Percentiles rank a stretch among this genome's conserved stretches.
Evolutionary conservation across 1,284 basidiomycete genomes (phyloP).

Genomic region (Leccinum pachyderme): DNA sequence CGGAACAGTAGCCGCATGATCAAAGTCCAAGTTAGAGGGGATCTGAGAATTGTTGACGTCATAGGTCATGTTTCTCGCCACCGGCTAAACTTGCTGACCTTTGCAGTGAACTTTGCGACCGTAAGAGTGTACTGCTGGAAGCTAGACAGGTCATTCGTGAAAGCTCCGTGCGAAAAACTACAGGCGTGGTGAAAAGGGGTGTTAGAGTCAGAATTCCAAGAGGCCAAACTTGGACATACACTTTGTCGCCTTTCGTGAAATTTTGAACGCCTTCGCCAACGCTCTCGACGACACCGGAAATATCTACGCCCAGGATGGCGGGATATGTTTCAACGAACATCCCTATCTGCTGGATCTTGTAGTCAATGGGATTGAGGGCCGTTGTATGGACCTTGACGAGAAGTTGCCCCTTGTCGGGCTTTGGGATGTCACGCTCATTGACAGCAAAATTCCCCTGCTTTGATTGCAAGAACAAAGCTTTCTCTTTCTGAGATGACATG

Average conservation of each 20-base stretch:
- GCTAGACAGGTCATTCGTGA: slow-evolving; percentile 20
- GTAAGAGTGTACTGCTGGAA: slow-evolving; percentile 36
- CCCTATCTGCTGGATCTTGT: slow-evolving; percentile 35
- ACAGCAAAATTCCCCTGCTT: slow-evolving; percentile 25
- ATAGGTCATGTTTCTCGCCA: not conserved
- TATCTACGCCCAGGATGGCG: slow-evolving; percentile 45
- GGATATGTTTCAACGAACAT: slow-evolving; percentile 30
- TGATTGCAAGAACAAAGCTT: slow-evolving; percentile 25
- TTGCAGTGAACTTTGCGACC: slow-evolving; percentile 28
- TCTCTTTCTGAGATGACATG: slow-evolving; percentile 28
- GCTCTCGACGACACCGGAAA: slow-evolving; percentile 43
- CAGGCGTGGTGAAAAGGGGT: not conserved
- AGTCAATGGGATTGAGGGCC: slow-evolving; percentile 51
- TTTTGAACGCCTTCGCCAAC: slow-evolving; percentile 37
- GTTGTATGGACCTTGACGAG: slow-evolving; percentile 42
- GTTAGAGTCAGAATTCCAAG: no score
- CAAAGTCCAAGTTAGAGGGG: slow-evolving; percentile 28
- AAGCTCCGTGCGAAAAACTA: slow-evolving; percentile 22
- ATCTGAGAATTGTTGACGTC: slow-evolving; percentile 19
- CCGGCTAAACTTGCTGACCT: slow-evolving; percentile 24
- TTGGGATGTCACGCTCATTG: slow-evolving; percentile 30
- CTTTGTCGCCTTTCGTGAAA: slow-evolving; percentile 41
- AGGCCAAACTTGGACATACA: slow-evolving; percentile 25
- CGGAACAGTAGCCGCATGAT: slow-evolving; percentile 38
- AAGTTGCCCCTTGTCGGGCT: slow-evolving; percentile 41